A percentile compares a stretch with the other conserved stretches of the same genome.
Evolutionary conservation across 2,329 filamentous ascomycete genomes (phyloP).

Genomic region (Hawksworthiomyces lignivorus): DNA sequence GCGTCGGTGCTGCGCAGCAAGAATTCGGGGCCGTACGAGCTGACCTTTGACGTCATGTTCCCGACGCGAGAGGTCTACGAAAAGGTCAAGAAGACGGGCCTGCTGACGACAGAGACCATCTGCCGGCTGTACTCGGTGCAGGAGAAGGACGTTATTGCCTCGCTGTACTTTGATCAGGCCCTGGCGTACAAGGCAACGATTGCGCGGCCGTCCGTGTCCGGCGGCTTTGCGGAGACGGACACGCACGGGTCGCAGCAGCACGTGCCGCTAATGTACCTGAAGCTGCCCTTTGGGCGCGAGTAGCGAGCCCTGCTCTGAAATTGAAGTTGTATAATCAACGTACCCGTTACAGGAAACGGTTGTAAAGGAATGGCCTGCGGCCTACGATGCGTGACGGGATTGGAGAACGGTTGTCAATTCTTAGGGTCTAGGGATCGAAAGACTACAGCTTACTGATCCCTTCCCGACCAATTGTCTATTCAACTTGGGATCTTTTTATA

Average conservation of each 20-base stretch:
- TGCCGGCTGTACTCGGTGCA: neutral
- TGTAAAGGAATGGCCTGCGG: no score
- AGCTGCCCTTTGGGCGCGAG: no score
- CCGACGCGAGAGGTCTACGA: neutral
- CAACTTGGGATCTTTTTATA: no score
- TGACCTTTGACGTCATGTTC: constrained; percentile 18
- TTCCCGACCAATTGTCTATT: no score
- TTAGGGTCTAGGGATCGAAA: no score
- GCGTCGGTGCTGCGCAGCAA: constrained; percentile 39
- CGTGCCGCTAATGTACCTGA: constrained; percentile 23
- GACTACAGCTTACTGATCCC: no score
- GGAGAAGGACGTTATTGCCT: constrained; percentile 21
- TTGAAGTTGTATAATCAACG: no score
- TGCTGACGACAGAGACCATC: neutral
- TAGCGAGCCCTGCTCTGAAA: no score
- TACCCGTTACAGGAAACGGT: no score
- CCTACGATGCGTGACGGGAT: no score
- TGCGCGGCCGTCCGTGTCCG: constrained; percentile 25
- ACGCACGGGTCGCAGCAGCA: constrained; percentile 32
- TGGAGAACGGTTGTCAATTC: no score
- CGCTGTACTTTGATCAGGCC: constrained; percentile 29
- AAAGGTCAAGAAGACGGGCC: neutral
- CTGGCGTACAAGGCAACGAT: constrained; percentile 31
- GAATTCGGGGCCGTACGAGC: constrained; percentile 42
- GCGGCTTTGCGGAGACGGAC: constrained; percentile 29